phyloP scores from a whole-genome alignment of 257 asterid genomes.

The Solanum pimpinellifolium region DNA sequence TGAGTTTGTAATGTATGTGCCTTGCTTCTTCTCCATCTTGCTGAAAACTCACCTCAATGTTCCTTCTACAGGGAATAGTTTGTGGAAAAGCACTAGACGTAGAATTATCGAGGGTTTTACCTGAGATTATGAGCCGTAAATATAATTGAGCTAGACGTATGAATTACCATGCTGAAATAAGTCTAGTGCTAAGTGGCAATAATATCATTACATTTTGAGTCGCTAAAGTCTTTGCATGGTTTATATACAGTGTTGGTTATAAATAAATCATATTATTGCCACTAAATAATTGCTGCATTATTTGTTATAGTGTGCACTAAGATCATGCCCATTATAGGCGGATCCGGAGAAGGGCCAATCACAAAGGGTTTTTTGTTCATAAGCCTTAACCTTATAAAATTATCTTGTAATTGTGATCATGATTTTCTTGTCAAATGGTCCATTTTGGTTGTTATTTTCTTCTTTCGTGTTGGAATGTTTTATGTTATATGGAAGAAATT shows the following conservation, averaged over 20 bases:
- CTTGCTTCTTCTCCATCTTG: slow-evolving; percentile 99
- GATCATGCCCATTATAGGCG: not conserved
- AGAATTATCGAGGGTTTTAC: not conserved
- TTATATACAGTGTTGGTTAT: no score
- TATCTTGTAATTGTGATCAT: not conserved
- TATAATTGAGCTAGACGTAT: not conserved
- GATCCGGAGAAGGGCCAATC: not conserved
- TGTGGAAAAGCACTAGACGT: no score
- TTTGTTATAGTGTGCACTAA: not conserved
- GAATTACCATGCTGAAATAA: not conserved
- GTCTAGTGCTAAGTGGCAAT: not conserved
- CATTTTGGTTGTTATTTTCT: not conserved
- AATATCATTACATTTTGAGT: no score
- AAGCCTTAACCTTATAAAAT: not conserved
- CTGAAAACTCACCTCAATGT: slow-evolving; percentile 38
- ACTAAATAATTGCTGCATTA: no score
- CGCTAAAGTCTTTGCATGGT: no score
- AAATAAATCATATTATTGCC: no score
- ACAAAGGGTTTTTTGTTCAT: not conserved
- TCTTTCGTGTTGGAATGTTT: not conserved
- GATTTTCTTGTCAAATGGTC: not conserved
- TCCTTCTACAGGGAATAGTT: not conserved
- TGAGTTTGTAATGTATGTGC: slow-evolving; percentile 74
- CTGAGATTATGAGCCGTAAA: not conserved
- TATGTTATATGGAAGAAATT: not conserved